Conservation (phyloP, 495 filamentous ascomycete species). For the Neurospora sp. region DNA sequence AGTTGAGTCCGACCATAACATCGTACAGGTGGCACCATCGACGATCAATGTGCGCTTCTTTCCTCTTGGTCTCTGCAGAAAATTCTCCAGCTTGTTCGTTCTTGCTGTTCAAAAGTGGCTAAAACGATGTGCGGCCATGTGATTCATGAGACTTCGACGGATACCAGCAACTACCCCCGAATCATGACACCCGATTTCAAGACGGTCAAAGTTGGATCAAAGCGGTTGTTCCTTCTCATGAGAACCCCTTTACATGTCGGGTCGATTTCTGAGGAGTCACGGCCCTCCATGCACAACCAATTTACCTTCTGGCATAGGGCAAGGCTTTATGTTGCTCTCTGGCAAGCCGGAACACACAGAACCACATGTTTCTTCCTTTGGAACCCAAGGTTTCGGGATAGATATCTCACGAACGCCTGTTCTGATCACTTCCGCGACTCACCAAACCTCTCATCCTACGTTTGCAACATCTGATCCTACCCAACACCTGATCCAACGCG, state of each 20-base stretch:
- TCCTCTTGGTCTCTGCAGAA: neutral
- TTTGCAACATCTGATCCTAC: neutral
- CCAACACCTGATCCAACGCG: no score
- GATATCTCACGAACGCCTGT: neutral
- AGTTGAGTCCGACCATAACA: neutral
- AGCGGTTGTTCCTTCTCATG: neutral
- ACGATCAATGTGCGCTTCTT: neutral
- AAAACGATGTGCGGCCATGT: neutral
- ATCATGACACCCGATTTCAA: neutral
- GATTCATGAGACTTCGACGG: neutral
- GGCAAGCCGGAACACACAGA: neutral
- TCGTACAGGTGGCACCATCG: neutral
- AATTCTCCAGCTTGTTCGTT: neutral
- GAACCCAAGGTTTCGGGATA: neutral
- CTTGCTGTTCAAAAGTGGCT: neutral
- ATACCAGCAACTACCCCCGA: neutral
- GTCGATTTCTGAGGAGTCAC: neutral
- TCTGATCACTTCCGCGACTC: neutral
- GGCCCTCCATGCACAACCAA: neutral
- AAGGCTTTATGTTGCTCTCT: neutral
- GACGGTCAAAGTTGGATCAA: neutral
- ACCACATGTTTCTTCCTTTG: neutral
- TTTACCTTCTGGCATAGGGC: neutral
- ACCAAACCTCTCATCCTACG: neutral
- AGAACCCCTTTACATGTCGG: neutral